phyloP scores from a whole-genome alignment of 2,329 filamentous ascomycete species.

The Fusarium foetens region DNA sequence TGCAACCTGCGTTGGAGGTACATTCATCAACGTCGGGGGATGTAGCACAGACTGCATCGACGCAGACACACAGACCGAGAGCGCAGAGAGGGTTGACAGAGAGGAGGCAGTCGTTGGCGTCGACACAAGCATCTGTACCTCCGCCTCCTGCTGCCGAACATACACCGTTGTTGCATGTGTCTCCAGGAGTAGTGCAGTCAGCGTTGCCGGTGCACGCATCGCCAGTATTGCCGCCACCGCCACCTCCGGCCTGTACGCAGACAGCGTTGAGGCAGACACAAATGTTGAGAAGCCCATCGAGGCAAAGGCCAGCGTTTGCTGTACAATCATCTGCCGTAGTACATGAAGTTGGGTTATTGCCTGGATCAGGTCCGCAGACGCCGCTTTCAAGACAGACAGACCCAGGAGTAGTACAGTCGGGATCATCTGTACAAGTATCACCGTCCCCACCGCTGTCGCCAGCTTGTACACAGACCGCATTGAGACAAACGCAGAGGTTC shows the following conservation, averaged over 20 bases:
- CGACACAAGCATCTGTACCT: not conserved
- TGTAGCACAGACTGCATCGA: constrained; percentile 1
- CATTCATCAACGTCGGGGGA: not conserved
- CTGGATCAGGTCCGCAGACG: not conserved
- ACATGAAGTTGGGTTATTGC: not conserved
- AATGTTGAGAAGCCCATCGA: not conserved
- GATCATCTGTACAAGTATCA: not conserved
- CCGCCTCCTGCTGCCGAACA: not conserved
- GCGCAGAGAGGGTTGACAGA: constrained; percentile 7
- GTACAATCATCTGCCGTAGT: not conserved
- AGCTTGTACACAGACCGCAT: not conserved
- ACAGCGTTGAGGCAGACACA: not conserved
- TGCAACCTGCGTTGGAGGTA: not conserved
- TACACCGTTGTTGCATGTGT: not conserved
- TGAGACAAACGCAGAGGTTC: not conserved
- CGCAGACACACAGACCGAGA: constrained; percentile 21
- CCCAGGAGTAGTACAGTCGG: not conserved
- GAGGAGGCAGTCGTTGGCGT: constrained; percentile 17
- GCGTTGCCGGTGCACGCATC: not conserved
- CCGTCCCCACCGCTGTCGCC: not conserved
- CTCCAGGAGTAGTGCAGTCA: not conserved
- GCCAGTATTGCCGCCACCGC: not conserved
- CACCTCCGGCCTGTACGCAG: not conserved
- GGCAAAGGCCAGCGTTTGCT: not conserved
- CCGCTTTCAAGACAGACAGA: not conserved